Evolutionary conservation across 805 yeast genomes (phyloP).

Genomic region (Barnettozyma botsteinii): DNA sequence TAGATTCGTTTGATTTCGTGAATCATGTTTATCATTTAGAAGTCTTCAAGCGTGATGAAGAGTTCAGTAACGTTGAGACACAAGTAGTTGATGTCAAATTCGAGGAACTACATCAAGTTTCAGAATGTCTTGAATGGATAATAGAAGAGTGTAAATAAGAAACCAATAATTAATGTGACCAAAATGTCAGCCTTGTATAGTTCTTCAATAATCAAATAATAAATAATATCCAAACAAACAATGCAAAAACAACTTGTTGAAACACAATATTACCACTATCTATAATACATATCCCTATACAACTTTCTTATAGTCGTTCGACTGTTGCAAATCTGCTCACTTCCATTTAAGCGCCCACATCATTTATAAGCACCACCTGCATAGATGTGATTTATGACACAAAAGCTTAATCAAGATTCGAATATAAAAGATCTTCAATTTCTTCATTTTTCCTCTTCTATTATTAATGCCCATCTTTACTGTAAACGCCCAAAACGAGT

Average conservation of each 20-base stretch:
- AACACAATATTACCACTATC: too few relatives aligned
- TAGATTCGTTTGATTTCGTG: constrained; percentile 22
- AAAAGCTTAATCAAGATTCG: background rate
- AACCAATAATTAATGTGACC: background rate
- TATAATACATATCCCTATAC: too few relatives aligned
- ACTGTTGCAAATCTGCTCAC: too few relatives aligned
- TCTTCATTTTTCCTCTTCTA: constrained; percentile 2
- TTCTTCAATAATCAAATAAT: too few relatives aligned
- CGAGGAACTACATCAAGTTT: constrained; percentile 45
- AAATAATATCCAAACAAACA: too few relatives aligned
- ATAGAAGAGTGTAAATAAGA: constrained; percentile 22
- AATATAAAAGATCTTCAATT: background rate
- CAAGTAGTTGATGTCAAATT: constrained; percentile 42
- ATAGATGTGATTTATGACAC: constrained; percentile 2
- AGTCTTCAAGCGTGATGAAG: constrained; percentile 18
- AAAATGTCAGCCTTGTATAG: background rate
- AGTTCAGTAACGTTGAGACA: constrained; percentile 23
- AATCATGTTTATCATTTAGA: constrained; percentile 14
- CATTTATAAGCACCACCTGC: too few relatives aligned
- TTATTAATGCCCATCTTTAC: constrained; percentile 1
- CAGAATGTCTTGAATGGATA: constrained; percentile 54
- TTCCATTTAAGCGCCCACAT: too few relatives aligned
- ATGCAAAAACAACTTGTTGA: too few relatives aligned
- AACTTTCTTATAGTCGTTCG: too few relatives aligned
- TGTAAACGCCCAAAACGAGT: constrained; percentile 6